Base-by-base conservation (phyloP, 441 rosid species). In the Mallotus repandus region DNA sequence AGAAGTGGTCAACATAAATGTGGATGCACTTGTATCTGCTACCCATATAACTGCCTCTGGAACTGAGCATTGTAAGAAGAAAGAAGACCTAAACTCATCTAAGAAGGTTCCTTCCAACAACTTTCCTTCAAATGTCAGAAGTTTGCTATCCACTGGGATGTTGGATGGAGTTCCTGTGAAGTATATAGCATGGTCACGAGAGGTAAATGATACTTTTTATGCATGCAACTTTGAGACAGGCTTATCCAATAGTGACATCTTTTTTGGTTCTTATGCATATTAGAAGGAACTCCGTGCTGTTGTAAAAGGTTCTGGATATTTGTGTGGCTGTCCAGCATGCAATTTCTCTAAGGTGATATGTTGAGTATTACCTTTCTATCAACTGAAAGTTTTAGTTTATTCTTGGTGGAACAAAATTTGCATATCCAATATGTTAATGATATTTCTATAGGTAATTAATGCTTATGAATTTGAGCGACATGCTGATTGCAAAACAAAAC, bases 401-500 rank as follows among this genome's bases (percentile, higher is more conserved):
- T 70, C 32, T 19, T 29, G 35, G 8, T 55, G 61, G 29, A 25
- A 25, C 29, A 25, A 25, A 25, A 25, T 25, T 25, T 25, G 29
- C 29, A 25, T 54, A 25, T 7, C 19, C 10, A 56, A 48, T 50
- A 41, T 15, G 13, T 57, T 82, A 72, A 74, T 57, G 13, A 60
- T 63, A 54, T 75, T 70, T 69, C 63, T 68, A 41, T 72, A 91
- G 97, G 83, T 86, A 49, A 77, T 91, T 54, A 91, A 91, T 80
- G 97, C 97, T 18, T 91, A 82, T 61, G 97, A 91, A 76, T 91
- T 91, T 77, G 97, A 91, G 89, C 85, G 89, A 46, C 97, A 91
- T 84, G 97, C 97, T 69, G 85, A 84, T 79, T 87, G 94, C 92
- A 91, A 89, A 81, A 91, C 97, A 43, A 91, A 91, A 78, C 97